Evolutionary conservation across 2,329 filamentous ascomycete genomes (phyloP), one percentile per base, ranked within the genome.

Genomic region (Dactylellina parvicollis): DNA sequence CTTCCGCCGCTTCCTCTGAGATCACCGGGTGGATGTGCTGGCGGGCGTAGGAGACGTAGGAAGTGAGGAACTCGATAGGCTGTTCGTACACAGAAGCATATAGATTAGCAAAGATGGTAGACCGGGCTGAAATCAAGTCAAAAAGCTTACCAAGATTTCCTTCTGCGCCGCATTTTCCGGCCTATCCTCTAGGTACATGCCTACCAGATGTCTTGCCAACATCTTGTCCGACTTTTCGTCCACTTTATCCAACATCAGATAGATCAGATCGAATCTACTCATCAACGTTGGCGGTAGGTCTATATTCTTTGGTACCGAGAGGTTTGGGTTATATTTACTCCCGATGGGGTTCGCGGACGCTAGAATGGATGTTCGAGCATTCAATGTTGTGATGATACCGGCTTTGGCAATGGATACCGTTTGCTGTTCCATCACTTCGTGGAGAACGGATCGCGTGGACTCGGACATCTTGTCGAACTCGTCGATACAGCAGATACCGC

Each of bases 271-370:
- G 80, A 99, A 99, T 84, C 95, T 90, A 3, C 93, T 97, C 57
- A 99, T 86, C 4, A 99, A 85, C 0, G 95, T 99, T 0, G 95
- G 95, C 0, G 95, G 95, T 7, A 99, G 87, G 79, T 99, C 95
- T 78, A 99, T 99, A 81, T 99, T 99, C 79, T 98, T 93, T 2
- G 95, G 95, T 12, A 99, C 95, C 0, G 95, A 93, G 22, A 99
- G 83, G 78, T 96, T 94, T 1, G 92, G 91, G 81, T 99, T 98
- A 83, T 99, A 99, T 80, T 96, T 93, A 82, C 92, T 96, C 78
- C 95, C 95, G 76, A 99, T 98, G 0, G 95, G 95, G 80, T 99
- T 99, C 81, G 95, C 95, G 9, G 94, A 98, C 14, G 95, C 95
- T 28, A 99, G 87, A 79, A 99, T 97, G 75, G 91, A 96, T 0